Evolutionary conservation across 352 stramenopile species (phyloP), one percentile per base, ranked within the genome.

Genomic region (Globisporangium nodosum): DNA sequence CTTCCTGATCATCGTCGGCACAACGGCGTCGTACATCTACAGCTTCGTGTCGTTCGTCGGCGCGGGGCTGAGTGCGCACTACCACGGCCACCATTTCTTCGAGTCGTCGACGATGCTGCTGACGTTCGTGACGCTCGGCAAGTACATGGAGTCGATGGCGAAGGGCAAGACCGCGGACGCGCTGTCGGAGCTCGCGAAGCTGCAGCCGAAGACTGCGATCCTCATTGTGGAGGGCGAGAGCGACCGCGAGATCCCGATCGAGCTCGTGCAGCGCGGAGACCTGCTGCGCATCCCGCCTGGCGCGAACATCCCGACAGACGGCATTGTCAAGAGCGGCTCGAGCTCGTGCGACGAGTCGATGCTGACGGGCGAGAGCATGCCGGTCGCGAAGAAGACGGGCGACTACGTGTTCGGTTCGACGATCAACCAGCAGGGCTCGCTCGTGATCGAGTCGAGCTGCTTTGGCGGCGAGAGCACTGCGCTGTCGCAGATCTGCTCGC

Each of bases 131-230:
- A 90, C 81, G 15, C 64, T 95, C 3, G 87, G 87, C 51, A 95
- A 95, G 68, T 94, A 92, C 71, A 86, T 96, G 75, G 87, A 96
- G 63, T 90, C 87, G 37, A 68, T 91, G 52, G 87, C 87, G 13
- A 96, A 96, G 60, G 85, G 81, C 5, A 90, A 92, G 53, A 95
- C 87, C 0, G 78, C 87, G 0, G 77, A 90, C 33, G 83, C 84
- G 2, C 52, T 96, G 12, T 80, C 80, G 0, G 74, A 91, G 30
- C 56, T 96, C 21, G 70, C 77, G 2, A 90, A 87, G 52, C 49
- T 96, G 6, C 85, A 96, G 56, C 73, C 84, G 0, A 94, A 94
- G 57, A 89, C 74, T 5, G 86, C 86, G 0, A 51, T 92, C 11
- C 59, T 96, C 8, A 72, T 92, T 27, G 56, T 66, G 0, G 55